Percentiles rank a stretch among this genome's conserved stretches.
phyloP scores from a whole-genome alignment of 768 basidiomycete species.

The Xerocomus brunneocitrinus region DNA sequence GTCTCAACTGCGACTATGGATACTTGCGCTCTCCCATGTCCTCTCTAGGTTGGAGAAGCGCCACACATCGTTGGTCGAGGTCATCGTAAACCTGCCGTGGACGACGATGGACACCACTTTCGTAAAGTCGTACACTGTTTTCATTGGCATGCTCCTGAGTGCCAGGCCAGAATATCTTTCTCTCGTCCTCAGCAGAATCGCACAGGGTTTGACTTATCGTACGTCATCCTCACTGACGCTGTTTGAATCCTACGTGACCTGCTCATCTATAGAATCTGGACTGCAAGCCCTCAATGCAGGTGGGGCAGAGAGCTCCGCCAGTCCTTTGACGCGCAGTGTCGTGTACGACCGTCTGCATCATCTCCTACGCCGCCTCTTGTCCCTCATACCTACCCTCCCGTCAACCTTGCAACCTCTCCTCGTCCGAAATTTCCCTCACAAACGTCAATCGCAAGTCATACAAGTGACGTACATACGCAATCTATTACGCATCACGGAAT shows the following conservation, averaged over 20 bases:
- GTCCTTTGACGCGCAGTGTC: slow-evolving; percentile 71
- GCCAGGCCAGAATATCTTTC: slow-evolving; percentile 90
- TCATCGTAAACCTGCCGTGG: slow-evolving; percentile 88
- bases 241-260: slow-evolving; percentile 1
- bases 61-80: slow-evolving; percentile 78
- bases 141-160: slow-evolving; percentile 87
- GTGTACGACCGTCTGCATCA: slow-evolving; percentile 85
- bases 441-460: slow-evolving; percentile 72
- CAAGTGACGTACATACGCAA: slow-evolving; percentile 93
- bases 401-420: slow-evolving; percentile 84
- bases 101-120: slow-evolving; percentile 81
- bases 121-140: slow-evolving; percentile 84
- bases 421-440: slow-evolving; percentile 85
- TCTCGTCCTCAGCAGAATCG: slow-evolving; percentile 73
- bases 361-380: slow-evolving; percentile 81
- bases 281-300: slow-evolving; percentile 55
- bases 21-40: slow-evolving; percentile 85
- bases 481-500: slow-evolving; percentile 72
- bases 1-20: slow-evolving; percentile 69
- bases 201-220: slow-evolving; percentile 89
- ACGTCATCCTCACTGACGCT: slow-evolving; percentile 31
- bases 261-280: slow-evolving; percentile 57
- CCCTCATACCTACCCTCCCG: slow-evolving; percentile 87
- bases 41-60: slow-evolving; percentile 83
- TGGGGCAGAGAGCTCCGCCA: slow-evolving; percentile 58